Evolutionary conservation across 345 rosid species (phyloP).

Genomic region (Eucalyptus curtisii): DNA sequence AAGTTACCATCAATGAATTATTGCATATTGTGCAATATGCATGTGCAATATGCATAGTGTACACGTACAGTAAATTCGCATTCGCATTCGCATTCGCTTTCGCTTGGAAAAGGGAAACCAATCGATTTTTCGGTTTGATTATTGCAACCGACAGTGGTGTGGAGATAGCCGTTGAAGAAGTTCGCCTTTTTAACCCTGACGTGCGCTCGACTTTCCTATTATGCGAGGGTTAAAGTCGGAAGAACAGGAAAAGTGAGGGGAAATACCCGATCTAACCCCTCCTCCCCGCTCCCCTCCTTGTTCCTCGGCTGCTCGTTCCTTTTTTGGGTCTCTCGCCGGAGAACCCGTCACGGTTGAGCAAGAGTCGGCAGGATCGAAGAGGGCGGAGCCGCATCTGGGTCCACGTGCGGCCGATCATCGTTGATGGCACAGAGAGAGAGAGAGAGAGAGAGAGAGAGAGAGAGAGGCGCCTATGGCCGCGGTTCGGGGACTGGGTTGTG

Average conservation of each 20-base stretch:
- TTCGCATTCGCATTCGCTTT: background rate
- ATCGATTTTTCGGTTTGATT: background rate
- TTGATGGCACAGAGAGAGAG: background rate
- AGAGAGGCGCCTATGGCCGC: background rate
- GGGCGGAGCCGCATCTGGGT: background rate
- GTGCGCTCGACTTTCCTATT: background rate
- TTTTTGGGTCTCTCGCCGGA: background rate
- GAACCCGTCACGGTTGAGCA: background rate
- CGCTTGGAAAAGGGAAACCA: background rate
- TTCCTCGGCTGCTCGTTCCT: background rate
- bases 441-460: background rate
- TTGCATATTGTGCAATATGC: background rate
- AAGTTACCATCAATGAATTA: background rate
- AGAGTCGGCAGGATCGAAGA: background rate
- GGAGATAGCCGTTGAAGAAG: background rate
- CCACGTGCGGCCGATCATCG: background rate
- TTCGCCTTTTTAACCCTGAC: background rate
- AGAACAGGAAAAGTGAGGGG: too few species aligned
- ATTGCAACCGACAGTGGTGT: background rate
- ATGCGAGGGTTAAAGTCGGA: background rate
- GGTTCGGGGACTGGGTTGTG: background rate
- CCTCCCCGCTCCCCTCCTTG: background rate
- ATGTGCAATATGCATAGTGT: too few species aligned
- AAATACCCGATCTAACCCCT: too few species aligned
- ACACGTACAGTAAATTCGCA: background rate